Base-by-base conservation (phyloP, 108 stramenopile species). In the Bacterosira constricta region DNA sequence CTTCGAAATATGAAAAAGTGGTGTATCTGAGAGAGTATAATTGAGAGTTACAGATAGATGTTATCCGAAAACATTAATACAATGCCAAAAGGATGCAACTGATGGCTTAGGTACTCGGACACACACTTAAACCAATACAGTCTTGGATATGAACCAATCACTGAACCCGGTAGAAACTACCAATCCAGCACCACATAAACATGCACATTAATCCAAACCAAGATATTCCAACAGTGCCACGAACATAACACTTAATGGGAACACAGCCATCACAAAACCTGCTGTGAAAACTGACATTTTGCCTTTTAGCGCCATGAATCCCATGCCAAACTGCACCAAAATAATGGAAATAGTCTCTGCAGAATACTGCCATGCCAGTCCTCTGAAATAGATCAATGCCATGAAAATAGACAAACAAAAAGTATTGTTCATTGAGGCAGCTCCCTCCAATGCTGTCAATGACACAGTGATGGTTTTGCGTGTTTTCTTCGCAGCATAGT, bases 371-470 rank as follows among this genome's bases (percentile, higher is more conserved):
- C 98, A 99, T 10, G 95, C 97, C 31, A 99, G 77, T 10, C 91
- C 83, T 39, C 95, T 84, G 67, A 93, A 89, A 72, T 82, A 96
- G 51, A 98, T 87, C 38, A 99, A 83, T 30, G 85, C 91, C 90
- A 98, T 93, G 77, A 99, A 98, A 53, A 98, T 92, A 2, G 88
- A 94, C 36, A 99, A 85, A 55, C 91, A 94, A 60, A 99, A 97
- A 3, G 98, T 99, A 75, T 98, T 98, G 86, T 98, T 99, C 97
- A 98, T 97, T 52, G 84, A 91, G 6, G 97, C 97, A n/a, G 98
- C 98, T 21, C 98, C 98, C 66, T 90, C 85, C 54, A 98, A 78
- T 0, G 94, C 87, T 1, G 94, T 83, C 44, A 98, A 73, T 8
- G 94, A 86, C 49, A 99, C 94, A 3, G 96, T 89, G 54, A 99